A percentile compares a stretch with the other conserved stretches of the same genome.
Evolutionary conservation across 2,329 filamentous ascomycete species (phyloP).

Genomic region (Venturia pyrina): DNA sequence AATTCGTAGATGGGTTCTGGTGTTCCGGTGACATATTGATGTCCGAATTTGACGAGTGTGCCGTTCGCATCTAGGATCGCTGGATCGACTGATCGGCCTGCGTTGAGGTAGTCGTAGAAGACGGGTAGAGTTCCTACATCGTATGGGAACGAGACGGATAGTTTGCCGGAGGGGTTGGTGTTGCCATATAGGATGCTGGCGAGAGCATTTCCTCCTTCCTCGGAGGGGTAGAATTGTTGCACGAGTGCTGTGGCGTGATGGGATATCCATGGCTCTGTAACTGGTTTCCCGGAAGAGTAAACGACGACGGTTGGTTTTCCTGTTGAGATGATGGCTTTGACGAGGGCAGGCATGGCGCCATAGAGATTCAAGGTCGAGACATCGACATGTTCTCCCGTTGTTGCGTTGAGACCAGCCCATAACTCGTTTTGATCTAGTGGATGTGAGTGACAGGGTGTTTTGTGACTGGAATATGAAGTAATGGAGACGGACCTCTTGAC

Average conservation of each 20-base stretch:
- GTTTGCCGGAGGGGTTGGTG: constrained; percentile 64
- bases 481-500: constrained; percentile 39
- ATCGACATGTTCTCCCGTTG: constrained; percentile 67
- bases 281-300: constrained; percentile 59
- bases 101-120: constrained; percentile 59
- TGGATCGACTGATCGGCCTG: constrained; percentile 46
- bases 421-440: constrained; percentile 54
- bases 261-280: constrained; percentile 66
- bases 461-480: not conserved
- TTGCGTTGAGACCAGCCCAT: constrained; percentile 61
- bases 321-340: constrained; percentile 54
- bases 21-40: constrained; percentile 52
- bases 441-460: not conserved
- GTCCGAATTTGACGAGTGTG: constrained; percentile 44
- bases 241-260: constrained; percentile 34
- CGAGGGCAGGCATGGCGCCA: constrained; percentile 58
- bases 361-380: constrained; percentile 40
- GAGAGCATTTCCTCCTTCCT: constrained; percentile 77
- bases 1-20: constrained; percentile 56
- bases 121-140: constrained; percentile 57
- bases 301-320: constrained; percentile 59
- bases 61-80: constrained; percentile 48
- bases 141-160: constrained; percentile 61
- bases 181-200: constrained; percentile 70
- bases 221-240: constrained; percentile 40